Evolutionary conservation across 2,329 filamentous ascomycete genomes (phyloP), one percentile per base, ranked within the genome.

Genomic region (Xylaria sp.): DNA sequence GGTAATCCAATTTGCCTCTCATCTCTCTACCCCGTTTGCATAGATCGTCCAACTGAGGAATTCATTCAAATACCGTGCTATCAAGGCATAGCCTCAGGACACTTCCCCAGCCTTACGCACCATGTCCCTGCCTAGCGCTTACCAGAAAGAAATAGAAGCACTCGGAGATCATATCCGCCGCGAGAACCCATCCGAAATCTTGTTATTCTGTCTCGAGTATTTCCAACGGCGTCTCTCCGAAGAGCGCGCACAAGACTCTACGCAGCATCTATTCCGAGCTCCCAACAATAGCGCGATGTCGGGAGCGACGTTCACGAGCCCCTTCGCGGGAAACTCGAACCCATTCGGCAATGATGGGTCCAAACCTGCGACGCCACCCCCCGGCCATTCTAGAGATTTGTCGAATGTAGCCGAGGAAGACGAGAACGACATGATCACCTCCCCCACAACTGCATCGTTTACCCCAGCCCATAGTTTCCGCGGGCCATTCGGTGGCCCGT

Each of bases 321-420:
- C 86, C 44, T 85, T 86, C 61, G 84, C 82, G 72, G 78, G 79
- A 47, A 84, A 84, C 64, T 79, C 78, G 72, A 94, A 92, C 73
- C 90, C 90, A 34, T 92, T 92, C 66, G 87, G 88, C 54, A 76
- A 75, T 60, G 75, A 78, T 60, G 78, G 75, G 65, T 71, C 69
- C 66, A 72, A 45, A 60, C 65, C 24, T 72, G 74, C 56, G n/a
- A n/a, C n/a, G 57, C 67, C 40, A 78, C 81, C 72, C 74, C 78
- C 52, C 71, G 75, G 52, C 34, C 53, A 59, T 34, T 44, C 65
- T 19, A 56, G 45, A 71, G 64, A 83, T 83, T 73, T 81, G 81
- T 24, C 65, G 22, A 69, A 70, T 59, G 84, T 90, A 57, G 86
- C 93, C 54, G 91, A 95, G 74, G 91, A 95, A 67, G 91, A 96